Evolutionary conservation across 768 basidiomycete genomes (phyloP).

Genomic region (Boletellus sp.): DNA sequence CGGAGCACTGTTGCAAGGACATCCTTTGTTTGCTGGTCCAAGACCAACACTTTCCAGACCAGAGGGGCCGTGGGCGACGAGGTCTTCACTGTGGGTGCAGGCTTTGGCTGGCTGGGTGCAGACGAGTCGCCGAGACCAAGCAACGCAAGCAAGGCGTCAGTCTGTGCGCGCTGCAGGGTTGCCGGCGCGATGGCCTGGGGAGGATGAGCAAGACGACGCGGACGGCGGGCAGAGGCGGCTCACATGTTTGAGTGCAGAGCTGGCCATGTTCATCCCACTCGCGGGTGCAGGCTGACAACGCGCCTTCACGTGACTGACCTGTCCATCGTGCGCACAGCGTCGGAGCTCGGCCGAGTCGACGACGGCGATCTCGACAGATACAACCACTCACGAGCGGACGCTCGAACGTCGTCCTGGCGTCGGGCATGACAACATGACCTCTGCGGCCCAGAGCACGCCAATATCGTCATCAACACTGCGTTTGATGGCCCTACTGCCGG

Average conservation of each 20-base stretch:
- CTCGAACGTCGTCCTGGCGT: too few species aligned
- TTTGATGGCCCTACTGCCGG: too few species aligned
- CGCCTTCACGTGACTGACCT: constrained; percentile 16
- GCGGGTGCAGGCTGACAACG: not conserved
- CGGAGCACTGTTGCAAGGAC: constrained; percentile 92
- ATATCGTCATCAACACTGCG: too few species aligned
- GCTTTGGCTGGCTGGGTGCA: constrained; percentile 17
- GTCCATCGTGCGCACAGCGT: not conserved
- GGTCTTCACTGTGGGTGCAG: constrained; percentile 44
- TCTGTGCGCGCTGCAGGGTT: constrained; percentile 87
- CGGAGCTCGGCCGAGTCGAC: too few species aligned
- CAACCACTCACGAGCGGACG: too few species aligned
- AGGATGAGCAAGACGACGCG: constrained; percentile 25
- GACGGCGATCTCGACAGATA: too few species aligned
- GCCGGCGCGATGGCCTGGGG: constrained; percentile 39
- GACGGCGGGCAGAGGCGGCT: constrained; percentile 5
- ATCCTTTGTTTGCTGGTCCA: constrained; percentile 96
- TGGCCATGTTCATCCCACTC: constrained; percentile 36
- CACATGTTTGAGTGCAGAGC: constrained; percentile 44
- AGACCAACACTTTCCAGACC: constrained; percentile 93
- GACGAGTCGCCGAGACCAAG: constrained; percentile 77
- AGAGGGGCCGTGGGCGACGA: constrained; percentile 62
- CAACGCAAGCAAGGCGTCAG: constrained; percentile 75
- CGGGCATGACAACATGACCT: too few species aligned
- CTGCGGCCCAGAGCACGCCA: too few species aligned